phyloP scores from a whole-genome alignment of 768 basidiomycete species.

The Auricularia cornea region DNA sequence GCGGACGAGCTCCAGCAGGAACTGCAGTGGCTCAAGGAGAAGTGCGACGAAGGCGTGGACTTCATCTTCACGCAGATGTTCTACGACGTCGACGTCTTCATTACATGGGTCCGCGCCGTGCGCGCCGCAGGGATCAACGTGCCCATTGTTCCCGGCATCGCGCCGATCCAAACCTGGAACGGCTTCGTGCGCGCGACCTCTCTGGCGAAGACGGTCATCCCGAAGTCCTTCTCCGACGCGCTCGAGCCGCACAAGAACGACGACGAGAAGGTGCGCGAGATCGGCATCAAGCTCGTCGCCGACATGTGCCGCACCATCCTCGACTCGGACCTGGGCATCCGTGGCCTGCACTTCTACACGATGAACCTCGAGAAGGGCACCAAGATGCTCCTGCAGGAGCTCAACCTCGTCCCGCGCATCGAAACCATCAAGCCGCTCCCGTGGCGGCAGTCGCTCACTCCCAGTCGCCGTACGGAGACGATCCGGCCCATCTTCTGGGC shows the following conservation, averaged over 20 bases:
- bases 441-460: conserved; percentile 94
- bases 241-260: conserved; percentile 84
- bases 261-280: conserved; percentile 85
- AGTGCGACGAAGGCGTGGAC: conserved; percentile 80
- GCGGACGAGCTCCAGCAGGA: conserved; percentile 69
- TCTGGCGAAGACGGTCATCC: conserved; percentile 72
- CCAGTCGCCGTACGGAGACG: conserved; percentile 79
- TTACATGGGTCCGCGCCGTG: conserved; percentile 79
- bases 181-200: conserved; percentile 81
- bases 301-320: conserved; percentile 90
- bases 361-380: conserved; percentile 96
- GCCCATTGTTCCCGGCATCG: conserved; percentile 89
- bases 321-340: conserved; percentile 68
- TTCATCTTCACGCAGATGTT: conserved; percentile 99
- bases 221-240: conserved; percentile 61
- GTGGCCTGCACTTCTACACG: conserved; percentile 92
- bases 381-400: conserved; percentile 88
- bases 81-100: conserved; percentile 87
- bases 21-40: conserved; percentile 80
- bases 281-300: conserved; percentile 91
- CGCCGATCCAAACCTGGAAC: conserved; percentile 94
- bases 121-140: conserved; percentile 80
- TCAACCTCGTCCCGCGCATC: conserved; percentile 77
- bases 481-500: conserved; percentile 99
- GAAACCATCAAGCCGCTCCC: conserved; percentile 93